Base-by-base conservation (phyloP, 2,329 filamentous ascomycete genomes). In the Pestalotiopsis sp. region DNA sequence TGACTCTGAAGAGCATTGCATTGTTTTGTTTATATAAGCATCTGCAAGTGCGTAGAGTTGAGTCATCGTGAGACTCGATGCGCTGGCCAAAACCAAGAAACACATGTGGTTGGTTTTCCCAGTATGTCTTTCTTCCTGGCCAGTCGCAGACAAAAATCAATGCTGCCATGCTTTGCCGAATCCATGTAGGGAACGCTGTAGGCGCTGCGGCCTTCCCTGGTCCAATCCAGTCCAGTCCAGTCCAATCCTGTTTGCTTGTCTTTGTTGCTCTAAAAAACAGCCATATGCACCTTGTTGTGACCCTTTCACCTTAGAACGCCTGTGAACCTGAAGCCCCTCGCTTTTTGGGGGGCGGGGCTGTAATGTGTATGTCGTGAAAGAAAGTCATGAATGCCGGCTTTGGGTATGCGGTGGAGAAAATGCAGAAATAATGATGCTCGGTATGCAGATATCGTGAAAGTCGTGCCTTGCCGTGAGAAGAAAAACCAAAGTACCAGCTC, bases 361-460 rank as follows among this genome's bases (percentile, higher is more conserved):
- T 17, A 6, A 6, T 25, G 61, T 39, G n/a, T 56, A 9, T 38
- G n/a, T 67, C 41, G 49, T 65, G 31, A 68, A 60, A 17, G 61
- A 68, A 65, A 58, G 60, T 45, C 61, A 23, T 63, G 52, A 65
- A 68, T 65, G 67, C 67, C 58, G 49, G 36, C 39, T 36, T 36
- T 41, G 61, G 49, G 60, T 57, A 59, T 68, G 49, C 36, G 49
- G 39, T 58, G 20, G 23, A n/a, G 17, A 36, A 65, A 63, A 62
- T 67, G 58, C 58, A 61, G 45, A 58, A 64, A 60, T 49, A 62
- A 67, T 25, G 56, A 68, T 68, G 60, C 20, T 62, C 12, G 13
- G 25, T 57, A 58, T 68, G 61, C 52, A 59, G n/a, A 39, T 59
- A 49, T 57, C 49, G 45, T 66, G 17, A 66, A 36, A 36, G 63